These are phyloP conservation scores for Termitomyces sp. DNA, from an alignment of 768 basidiomycete species.

Conservation along the genomic window DNA sequence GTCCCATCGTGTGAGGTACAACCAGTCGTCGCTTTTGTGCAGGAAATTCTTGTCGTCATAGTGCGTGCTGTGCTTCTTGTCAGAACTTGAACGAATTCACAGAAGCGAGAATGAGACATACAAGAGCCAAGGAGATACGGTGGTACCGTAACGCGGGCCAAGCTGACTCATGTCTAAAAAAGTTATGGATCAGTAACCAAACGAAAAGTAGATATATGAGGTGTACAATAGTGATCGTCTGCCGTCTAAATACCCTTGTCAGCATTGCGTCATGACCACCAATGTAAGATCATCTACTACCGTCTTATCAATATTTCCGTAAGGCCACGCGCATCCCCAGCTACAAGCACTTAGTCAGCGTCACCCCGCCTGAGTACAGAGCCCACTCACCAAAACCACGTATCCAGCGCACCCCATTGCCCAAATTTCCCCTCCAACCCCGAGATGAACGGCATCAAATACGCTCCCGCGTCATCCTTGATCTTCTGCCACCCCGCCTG, in stretches of 20 bases:
- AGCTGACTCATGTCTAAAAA: conserved; percentile 38
- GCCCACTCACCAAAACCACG: conserved; percentile 42
- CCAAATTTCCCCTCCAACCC: conserved; percentile 43
- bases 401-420: conserved; percentile 46
- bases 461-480: conserved; percentile 44
- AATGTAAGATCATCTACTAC: conserved; percentile 22
- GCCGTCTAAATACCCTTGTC: conserved; percentile 26
- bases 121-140: conserved; percentile 47
- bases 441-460: conserved; percentile 56
- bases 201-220: not conserved
- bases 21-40: conserved; percentile 64
- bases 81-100: not conserved
- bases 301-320: conserved; percentile 40
- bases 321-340: conserved; percentile 67
- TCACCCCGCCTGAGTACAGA: not conserved
- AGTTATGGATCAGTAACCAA: not conserved
- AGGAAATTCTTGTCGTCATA: conserved; percentile 63
- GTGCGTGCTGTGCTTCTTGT: conserved; percentile 38
- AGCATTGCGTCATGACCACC: not conserved
- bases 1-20: conserved; percentile 70
- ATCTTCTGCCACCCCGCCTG: conserved; percentile 41
- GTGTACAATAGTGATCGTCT: conserved; percentile 48
- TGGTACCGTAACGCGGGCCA: conserved; percentile 40
- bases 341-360: conserved; percentile 15
- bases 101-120: conserved; percentile 17